Percentiles rank a stretch among this genome's conserved stretches.
Evolutionary conservation across 2,329 filamentous ascomycete species (phyloP).

Genomic region (Stachybotrys echinatus): DNA sequence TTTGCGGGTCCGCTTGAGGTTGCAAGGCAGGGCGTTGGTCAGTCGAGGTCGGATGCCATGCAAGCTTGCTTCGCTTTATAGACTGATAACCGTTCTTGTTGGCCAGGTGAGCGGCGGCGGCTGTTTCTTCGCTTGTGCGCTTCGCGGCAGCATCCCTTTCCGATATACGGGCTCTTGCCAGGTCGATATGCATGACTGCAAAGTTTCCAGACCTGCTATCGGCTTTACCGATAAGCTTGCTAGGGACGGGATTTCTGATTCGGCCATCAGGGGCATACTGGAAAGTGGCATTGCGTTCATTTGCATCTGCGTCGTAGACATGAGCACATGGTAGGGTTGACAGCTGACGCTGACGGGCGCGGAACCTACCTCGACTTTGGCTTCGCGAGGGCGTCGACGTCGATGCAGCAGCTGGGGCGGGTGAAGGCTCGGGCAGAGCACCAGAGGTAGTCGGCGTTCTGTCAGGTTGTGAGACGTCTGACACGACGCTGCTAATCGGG

Average conservation of each 20-base stretch:
- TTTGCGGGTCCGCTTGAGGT: background rate
- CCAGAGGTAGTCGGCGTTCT: slow-evolving; percentile 13
- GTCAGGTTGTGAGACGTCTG: background rate
- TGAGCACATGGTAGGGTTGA: slow-evolving; percentile 1
- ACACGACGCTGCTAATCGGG: background rate
- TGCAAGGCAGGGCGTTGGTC: background rate
- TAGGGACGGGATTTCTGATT: slow-evolving; percentile 52
- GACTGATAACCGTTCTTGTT: slow-evolving; percentile 49
- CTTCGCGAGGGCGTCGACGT: background rate
- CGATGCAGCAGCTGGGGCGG: slow-evolving; percentile 3
- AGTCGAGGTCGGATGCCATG: slow-evolving; percentile 17
- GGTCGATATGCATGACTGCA: slow-evolving; percentile 57
- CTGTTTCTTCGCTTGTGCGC: slow-evolving; percentile 57
- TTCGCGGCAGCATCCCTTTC: slow-evolving; percentile 51
- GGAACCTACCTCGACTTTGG: background rate
- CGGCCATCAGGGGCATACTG: slow-evolving; percentile 22
- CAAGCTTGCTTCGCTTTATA: slow-evolving; percentile 35
- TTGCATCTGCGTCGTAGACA: background rate
- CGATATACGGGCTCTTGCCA: slow-evolving; percentile 38
- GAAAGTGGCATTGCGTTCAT: slow-evolving; percentile 4
- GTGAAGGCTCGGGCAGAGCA: slow-evolving; percentile 19
- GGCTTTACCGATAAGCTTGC: slow-evolving; percentile 55
- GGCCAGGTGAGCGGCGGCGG: slow-evolving; percentile 50
- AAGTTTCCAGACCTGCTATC: slow-evolving; percentile 55
- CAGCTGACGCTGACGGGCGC: too few relatives aligned